Percentiles rank a stretch among this genome's conserved stretches.
phyloP scores from a whole-genome alignment of 1,284 basidiomycete species.

The Boletus subluridellus region DNA sequence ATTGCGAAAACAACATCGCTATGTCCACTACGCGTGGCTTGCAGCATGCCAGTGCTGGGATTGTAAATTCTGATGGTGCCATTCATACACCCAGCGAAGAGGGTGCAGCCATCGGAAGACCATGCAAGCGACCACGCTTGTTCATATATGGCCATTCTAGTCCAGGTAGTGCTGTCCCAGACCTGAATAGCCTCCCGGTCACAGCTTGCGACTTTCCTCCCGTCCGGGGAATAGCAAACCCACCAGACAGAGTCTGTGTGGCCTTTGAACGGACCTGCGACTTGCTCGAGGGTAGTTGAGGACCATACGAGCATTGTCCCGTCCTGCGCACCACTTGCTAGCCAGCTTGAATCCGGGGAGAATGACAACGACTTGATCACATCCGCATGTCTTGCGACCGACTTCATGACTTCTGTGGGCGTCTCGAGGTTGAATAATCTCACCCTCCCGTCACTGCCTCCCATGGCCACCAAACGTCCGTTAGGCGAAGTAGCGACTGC shows the following conservation, averaged over 20 bases:
- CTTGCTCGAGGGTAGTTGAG: not conserved
- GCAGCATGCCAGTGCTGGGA: slow-evolving; percentile 1
- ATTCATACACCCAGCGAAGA: slow-evolving; percentile 19
- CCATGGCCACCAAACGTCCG: slow-evolving; percentile 17
- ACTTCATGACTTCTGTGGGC: slow-evolving; percentile 2
- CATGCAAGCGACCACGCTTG: slow-evolving; percentile 26
- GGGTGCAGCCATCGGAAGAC: slow-evolving; percentile 11
- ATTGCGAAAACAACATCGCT: no score
- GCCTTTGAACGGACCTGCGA: slow-evolving; percentile 10
- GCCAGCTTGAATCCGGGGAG: slow-evolving; percentile 17
- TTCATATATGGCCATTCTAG: not conserved
- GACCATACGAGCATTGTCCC: slow-evolving; percentile 27
- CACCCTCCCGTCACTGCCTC: slow-evolving; percentile 16
- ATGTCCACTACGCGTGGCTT: slow-evolving; percentile 7
- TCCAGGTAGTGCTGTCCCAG: slow-evolving; percentile 16
- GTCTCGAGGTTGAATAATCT: slow-evolving; percentile 10
- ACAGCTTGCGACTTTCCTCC: slow-evolving; percentile 20
- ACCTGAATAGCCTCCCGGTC: slow-evolving; percentile 19
- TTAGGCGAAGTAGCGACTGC: slow-evolving; percentile 13
- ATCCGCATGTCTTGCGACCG: slow-evolving; percentile 2
- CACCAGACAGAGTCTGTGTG: slow-evolving; percentile 21
- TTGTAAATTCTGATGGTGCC: slow-evolving; percentile 20
- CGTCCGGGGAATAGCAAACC: slow-evolving; percentile 11
- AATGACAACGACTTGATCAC: slow-evolving; percentile 20
- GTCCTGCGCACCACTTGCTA: slow-evolving; percentile 22